Conservation (phyloP, 306 rosid species). For the Styphnolobium japonicum region DNA sequence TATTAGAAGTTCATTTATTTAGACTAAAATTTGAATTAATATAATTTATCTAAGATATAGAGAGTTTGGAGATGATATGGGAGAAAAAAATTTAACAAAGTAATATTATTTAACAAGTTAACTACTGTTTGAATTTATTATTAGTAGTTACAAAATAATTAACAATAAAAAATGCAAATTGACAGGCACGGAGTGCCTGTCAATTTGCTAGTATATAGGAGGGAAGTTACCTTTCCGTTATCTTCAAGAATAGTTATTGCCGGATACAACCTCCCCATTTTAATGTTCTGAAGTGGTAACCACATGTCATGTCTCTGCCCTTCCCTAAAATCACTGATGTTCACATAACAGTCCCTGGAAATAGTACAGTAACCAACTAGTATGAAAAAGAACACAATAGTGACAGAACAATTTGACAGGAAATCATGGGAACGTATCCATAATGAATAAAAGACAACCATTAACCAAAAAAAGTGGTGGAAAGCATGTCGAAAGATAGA, state of each 20-base stretch:
- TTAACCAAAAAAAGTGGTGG: neutral
- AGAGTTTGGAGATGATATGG: too few relatives aligned
- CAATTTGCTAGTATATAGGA: too few relatives aligned
- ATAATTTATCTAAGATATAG: too few relatives aligned
- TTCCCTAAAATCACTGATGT: constrained; percentile 54
- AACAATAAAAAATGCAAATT: too few relatives aligned
- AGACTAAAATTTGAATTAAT: too few relatives aligned
- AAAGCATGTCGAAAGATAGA: neutral
- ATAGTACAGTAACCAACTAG: constrained; percentile 19
- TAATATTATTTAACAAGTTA: too few relatives aligned
- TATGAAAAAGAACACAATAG: neutral
- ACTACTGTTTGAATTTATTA: too few relatives aligned
- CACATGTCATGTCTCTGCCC: constrained; percentile 83
- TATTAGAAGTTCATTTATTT: too few relatives aligned
- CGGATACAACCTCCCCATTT: constrained; percentile 71
- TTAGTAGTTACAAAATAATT: too few relatives aligned
- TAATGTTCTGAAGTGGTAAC: constrained; percentile 77
- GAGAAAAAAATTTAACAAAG: too few relatives aligned
- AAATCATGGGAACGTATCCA: neutral
- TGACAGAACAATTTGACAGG: neutral
- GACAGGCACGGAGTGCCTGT: too few relatives aligned
- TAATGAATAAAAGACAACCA: neutral
- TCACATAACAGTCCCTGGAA: constrained; percentile 71
- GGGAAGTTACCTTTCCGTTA: constrained; percentile 37
- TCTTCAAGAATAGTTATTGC: constrained; percentile 50